Conservation (phyloP, 257 asterid genomes). For the Apocynum venetum region DNA sequence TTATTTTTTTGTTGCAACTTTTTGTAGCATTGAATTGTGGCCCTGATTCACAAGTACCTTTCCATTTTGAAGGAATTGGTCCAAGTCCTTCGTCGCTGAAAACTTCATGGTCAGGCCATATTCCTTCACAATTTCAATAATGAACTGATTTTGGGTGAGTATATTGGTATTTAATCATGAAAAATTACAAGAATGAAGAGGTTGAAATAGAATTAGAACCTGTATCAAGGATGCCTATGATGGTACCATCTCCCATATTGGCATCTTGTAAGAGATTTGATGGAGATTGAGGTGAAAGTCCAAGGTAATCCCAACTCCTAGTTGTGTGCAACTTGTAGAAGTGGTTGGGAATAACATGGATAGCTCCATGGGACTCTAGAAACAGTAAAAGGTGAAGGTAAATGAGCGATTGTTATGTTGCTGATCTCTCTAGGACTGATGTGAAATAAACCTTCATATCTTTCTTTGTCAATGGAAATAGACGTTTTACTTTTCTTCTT, state of each 20-base stretch:
- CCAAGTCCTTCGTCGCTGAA: conserved; percentile 50
- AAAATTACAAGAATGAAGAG: not conserved
- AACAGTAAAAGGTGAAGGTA: not conserved
- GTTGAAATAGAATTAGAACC: conserved; percentile 18
- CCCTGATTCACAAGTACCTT: conserved; percentile 67
- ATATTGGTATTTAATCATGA: too few relatives aligned
- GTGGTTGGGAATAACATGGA: conserved; percentile 34
- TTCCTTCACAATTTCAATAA: conserved; percentile 39
- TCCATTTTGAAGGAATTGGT: conserved; percentile 66
- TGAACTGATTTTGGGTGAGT: too few relatives aligned
- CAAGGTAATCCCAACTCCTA: conserved; percentile 57
- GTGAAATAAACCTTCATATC: too few relatives aligned
- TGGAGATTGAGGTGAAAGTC: conserved; percentile 33
- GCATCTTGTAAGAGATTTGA: conserved; percentile 28
- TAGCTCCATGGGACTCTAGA: conserved; percentile 44
- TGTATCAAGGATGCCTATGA: conserved; percentile 43
- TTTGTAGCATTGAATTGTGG: conserved; percentile 37
- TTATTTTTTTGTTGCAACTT: conserved; percentile 38
- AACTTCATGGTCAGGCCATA: conserved; percentile 78
- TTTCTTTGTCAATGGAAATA: too few relatives aligned
- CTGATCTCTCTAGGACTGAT: too few relatives aligned
- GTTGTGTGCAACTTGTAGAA: conserved; percentile 49
- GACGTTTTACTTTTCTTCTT: too few relatives aligned
- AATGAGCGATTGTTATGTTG: too few relatives aligned
- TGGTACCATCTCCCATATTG: conserved; percentile 47